A percentile compares a stretch with the other conserved stretches of the same genome.
Evolutionary conservation across 371 early-diverging fungal species (phyloP).

Genomic region (Aphelidium insulamus): DNA sequence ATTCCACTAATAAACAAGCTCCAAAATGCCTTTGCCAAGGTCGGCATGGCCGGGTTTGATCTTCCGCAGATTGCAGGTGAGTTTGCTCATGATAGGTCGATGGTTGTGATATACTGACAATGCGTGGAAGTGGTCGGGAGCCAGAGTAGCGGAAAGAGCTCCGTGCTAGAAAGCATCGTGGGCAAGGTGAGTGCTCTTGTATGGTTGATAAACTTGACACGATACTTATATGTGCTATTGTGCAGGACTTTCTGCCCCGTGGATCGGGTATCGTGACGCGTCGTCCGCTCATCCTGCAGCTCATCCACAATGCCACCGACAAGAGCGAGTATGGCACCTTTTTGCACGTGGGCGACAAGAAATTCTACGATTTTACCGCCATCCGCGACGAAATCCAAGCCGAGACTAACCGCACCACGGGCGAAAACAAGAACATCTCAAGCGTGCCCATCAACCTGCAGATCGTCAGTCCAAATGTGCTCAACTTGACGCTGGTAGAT

Average conservation of each 20-base stretch:
- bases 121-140: neutral
- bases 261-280: slow-evolving; percentile 83
- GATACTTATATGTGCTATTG: slow-evolving; percentile 8
- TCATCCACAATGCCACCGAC: slow-evolving; percentile 32
- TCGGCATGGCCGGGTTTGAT: slow-evolving; percentile 58
- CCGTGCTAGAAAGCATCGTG: no score
- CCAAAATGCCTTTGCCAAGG: slow-evolving; percentile 73
- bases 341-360: slow-evolving; percentile 44
- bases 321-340: slow-evolving; percentile 40
- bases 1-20: slow-evolving; percentile 71
- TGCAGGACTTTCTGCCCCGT: slow-evolving; percentile 67
- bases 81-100: no score
- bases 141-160: neutral
- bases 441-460: slow-evolving; percentile 71
- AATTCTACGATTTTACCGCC: slow-evolving; percentile 55
- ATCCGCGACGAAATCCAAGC: slow-evolving; percentile 70
- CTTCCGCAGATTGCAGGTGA: slow-evolving; percentile 83
- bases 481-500: slow-evolving; percentile 79
- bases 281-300: slow-evolving; percentile 74
- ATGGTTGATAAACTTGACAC: slow-evolving; percentile 3
- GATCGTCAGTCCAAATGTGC: slow-evolving; percentile 59
- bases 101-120: slow-evolving; percentile 16
- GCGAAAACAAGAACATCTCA: slow-evolving; percentile 65
- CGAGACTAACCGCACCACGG: slow-evolving; percentile 68
- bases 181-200: neutral